phyloP scores from a whole-genome alignment of 2,329 filamentous ascomycete species.

The Fusarium anguioides region DNA sequence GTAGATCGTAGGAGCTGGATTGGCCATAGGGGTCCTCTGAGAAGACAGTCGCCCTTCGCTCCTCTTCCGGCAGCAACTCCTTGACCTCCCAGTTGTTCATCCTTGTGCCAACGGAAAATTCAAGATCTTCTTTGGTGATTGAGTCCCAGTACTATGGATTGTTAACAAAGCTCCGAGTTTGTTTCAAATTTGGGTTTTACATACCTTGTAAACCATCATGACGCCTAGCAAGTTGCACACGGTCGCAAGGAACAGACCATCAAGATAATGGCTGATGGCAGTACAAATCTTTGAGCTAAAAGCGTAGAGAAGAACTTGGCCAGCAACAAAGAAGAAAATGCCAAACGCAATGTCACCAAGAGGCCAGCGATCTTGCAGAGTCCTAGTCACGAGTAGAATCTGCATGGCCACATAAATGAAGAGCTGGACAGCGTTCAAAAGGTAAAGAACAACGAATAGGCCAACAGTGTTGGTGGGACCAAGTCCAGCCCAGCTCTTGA shows the following conservation, averaged over 20 bases:
- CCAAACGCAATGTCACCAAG: slow-evolving; percentile 92
- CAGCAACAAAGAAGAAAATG: slow-evolving; percentile 88
- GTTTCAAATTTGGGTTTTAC: slow-evolving; percentile 23
- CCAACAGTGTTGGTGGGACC: slow-evolving; percentile 87
- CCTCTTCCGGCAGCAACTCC: slow-evolving; percentile 84
- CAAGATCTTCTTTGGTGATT: slow-evolving; percentile 97
- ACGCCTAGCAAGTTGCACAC: slow-evolving; percentile 93
- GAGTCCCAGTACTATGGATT: slow-evolving; percentile 89
- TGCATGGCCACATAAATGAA: slow-evolving; percentile 89
- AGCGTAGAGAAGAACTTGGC: slow-evolving; percentile 92
- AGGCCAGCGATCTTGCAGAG: slow-evolving; percentile 94
- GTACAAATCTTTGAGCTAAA: slow-evolving; percentile 88
- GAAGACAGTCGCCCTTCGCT: slow-evolving; percentile 79
- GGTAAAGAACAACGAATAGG: slow-evolving; percentile 90
- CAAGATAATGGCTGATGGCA: slow-evolving; percentile 88
- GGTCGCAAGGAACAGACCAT: slow-evolving; percentile 93
- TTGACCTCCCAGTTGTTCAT: slow-evolving; percentile 99
- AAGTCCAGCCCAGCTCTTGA: slow-evolving; percentile 90
- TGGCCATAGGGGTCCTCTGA: slow-evolving; percentile 73
- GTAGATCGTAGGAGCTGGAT: slow-evolving; percentile 63
- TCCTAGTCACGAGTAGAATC: slow-evolving; percentile 86
- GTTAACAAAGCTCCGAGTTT: slow-evolving; percentile 5
- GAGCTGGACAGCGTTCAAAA: slow-evolving; percentile 88
- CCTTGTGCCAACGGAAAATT: slow-evolving; percentile 95
- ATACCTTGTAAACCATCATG: slow-evolving; percentile 99